A percentile compares a stretch with the other conserved stretches of the same genome.
These are phyloP conservation scores for Selaginella tamariscina DNA, from an alignment of 75 land plant genomes.

Conservation along the genomic window DNA sequence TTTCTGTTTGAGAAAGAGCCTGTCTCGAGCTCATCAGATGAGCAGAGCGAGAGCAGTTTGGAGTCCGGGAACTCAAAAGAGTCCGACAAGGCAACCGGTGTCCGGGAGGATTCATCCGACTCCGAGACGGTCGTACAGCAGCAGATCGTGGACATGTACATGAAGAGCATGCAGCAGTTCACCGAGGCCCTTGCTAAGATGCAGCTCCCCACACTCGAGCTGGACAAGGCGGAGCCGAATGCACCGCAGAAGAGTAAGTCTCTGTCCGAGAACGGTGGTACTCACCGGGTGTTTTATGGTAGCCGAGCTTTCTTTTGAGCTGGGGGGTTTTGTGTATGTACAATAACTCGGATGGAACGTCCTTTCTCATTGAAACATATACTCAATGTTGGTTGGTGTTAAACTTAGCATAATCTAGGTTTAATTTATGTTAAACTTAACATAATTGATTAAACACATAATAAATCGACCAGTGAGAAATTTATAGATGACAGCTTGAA, in stretches of 20 bases:
- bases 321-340: too few relatives aligned
- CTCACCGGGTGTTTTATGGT: conserved; percentile 56
- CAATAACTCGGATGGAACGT: too few relatives aligned
- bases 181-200: conserved; percentile 68
- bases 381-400: too few relatives aligned
- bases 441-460: too few relatives aligned
- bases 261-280: conserved; percentile 22
- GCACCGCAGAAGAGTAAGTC: conserved; percentile 25
- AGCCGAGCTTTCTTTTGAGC: conserved; percentile 75
- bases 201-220: conserved; percentile 71
- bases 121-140: conserved; percentile 45
- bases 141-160: conserved; percentile 65
- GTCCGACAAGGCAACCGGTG: not conserved
- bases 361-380: too few relatives aligned
- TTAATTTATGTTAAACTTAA: too few relatives aligned
- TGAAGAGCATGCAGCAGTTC: conserved; percentile 89
- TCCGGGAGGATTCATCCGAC: conserved; percentile 16
- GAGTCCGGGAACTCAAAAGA: not conserved
- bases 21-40: too few relatives aligned
- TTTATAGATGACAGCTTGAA: too few relatives aligned
- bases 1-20: not conserved
- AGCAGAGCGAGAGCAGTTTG: not conserved
- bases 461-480: too few relatives aligned
- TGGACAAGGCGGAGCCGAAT: conserved; percentile 24
- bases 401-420: too few relatives aligned